Evolutionary conservation across 495 filamentous ascomycete genomes (phyloP).

Genomic region (Monascus purpureus): DNA sequence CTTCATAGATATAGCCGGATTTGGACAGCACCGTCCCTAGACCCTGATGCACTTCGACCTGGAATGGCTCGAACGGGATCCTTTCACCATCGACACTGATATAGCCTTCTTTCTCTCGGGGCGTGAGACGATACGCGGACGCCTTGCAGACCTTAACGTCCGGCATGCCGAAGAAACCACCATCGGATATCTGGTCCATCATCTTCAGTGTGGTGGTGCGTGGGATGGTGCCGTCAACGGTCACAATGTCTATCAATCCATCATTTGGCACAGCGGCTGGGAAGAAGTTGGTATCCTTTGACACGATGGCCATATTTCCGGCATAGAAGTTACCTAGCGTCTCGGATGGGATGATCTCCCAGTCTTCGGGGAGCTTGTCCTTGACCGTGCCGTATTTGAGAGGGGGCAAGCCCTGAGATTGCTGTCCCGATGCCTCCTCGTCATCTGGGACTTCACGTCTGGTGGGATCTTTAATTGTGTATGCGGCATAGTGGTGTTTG

Average conservation of each 20-base stretch:
- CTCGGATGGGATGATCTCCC: constrained; percentile 56
- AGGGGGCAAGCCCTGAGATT: constrained; percentile 46
- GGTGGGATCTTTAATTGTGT: constrained; percentile 21
- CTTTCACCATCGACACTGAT: constrained; percentile 92
- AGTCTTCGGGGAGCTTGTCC: constrained; percentile 60
- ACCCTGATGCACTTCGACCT: constrained; percentile 76
- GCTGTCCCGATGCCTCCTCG: constrained; percentile 6
- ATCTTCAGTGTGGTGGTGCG: constrained; percentile 47
- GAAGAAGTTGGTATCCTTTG: constrained; percentile 79
- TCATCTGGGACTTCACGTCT: constrained; percentile 9
- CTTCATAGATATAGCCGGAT: constrained; percentile 57
- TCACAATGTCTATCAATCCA: constrained; percentile 73
- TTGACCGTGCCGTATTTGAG: constrained; percentile 67
- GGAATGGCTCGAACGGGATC: constrained; percentile 74
- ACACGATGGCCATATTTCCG: constrained; percentile 91
- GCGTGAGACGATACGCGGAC: constrained; percentile 66
- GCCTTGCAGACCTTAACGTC: constrained; percentile 74
- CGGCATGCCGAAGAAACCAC: constrained; percentile 62
- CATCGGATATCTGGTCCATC: constrained; percentile 54
- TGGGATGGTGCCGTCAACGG: constrained; percentile 60
- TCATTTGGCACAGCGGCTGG: constrained; percentile 71
- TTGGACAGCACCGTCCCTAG: constrained; percentile 75
- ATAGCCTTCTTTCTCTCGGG: constrained; percentile 56
- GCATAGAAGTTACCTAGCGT: constrained; percentile 86
- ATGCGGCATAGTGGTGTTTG: constrained; percentile 53